Conservation (phyloP, 2,329 filamentous ascomycete species). For the Neofusicoccum parvum region DNA sequence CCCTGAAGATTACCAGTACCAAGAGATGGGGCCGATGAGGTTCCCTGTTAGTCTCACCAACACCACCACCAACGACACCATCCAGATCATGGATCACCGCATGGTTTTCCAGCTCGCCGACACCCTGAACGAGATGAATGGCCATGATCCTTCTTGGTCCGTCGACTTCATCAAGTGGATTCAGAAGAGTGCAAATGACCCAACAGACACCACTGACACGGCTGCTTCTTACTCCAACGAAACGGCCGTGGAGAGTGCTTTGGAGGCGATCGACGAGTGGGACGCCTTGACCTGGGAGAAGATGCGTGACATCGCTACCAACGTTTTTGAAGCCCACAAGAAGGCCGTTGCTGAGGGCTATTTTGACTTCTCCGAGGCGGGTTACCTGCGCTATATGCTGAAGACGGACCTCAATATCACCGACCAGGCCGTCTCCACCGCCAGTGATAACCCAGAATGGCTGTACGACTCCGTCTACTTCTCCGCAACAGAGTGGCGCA, state of each 20-base stretch:
- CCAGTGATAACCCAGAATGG: constrained; percentile 52
- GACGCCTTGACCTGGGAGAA: constrained; percentile 36
- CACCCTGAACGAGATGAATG: constrained; percentile 62
- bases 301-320: constrained; percentile 40
- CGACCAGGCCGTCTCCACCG: constrained; percentile 53
- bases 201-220: constrained; percentile 44
- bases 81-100: constrained; percentile 64
- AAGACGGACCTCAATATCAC: constrained; percentile 57
- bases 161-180: constrained; percentile 67
- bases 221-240: constrained; percentile 36
- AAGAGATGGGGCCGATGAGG: constrained; percentile 69
- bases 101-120: constrained; percentile 66
- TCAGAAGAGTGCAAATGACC: constrained; percentile 58
- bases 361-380: constrained; percentile 67
- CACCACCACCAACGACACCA: constrained; percentile 56
- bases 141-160: constrained; percentile 48
- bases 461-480: constrained; percentile 64
- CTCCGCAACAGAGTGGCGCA: constrained; percentile 61
- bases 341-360: constrained; percentile 56
- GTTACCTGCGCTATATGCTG: constrained; percentile 63
- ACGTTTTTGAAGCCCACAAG: constrained; percentile 58
- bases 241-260: constrained; percentile 41
- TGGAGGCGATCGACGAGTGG: constrained; percentile 41
- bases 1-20: constrained; percentile 66
- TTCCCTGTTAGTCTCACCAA: constrained; percentile 58